A percentile compares a stretch with the other conserved stretches of the same genome.
Conservation (phyloP, 768 basidiomycete species). For the Termitomyces sp. region DNA sequence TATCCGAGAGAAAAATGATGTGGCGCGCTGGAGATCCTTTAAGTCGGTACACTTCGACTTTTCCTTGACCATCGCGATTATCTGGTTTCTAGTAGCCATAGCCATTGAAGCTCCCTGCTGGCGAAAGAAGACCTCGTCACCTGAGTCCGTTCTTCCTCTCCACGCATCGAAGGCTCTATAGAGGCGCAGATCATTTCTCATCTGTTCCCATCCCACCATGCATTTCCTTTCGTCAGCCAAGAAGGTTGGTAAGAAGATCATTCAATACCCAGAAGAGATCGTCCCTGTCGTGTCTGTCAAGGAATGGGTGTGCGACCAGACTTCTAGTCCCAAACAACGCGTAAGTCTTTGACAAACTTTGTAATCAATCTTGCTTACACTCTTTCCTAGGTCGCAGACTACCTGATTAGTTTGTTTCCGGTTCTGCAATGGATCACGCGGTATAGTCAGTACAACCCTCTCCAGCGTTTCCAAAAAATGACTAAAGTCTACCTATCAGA, state of each 20-base stretch:
- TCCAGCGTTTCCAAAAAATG: neutral
- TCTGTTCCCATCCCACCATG: constrained; percentile 8
- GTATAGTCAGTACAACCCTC: constrained; percentile 57
- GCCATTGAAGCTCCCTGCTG: neutral
- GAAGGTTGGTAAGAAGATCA: constrained; percentile 47
- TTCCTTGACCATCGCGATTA: neutral
- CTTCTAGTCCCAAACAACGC: constrained; percentile 39
- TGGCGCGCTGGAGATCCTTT: constrained; percentile 1
- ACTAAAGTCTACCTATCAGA: constrained; percentile 33
- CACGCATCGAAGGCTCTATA: neutral
- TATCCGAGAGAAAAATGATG: constrained; percentile 5
- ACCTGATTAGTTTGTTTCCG: constrained; percentile 76
- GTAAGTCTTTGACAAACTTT: constrained; percentile 31
- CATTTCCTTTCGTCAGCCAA: constrained; percentile 29
- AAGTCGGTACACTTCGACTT: neutral
- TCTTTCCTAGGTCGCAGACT: constrained; percentile 47
- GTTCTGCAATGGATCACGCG: constrained; percentile 80
- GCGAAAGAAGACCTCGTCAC: neutral
- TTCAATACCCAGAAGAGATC: constrained; percentile 55
- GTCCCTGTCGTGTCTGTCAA: constrained; percentile 55
- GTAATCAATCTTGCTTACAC: neutral
- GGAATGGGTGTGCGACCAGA: constrained; percentile 43
- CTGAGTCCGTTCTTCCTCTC: neutral
- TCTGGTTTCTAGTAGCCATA: neutral
- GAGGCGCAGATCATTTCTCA: neutral